A percentile compares a stretch with the other conserved stretches of the same genome.
Evolutionary conservation across 768 basidiomycete species (phyloP).

Genomic region (Clavaria fumosa): DNA sequence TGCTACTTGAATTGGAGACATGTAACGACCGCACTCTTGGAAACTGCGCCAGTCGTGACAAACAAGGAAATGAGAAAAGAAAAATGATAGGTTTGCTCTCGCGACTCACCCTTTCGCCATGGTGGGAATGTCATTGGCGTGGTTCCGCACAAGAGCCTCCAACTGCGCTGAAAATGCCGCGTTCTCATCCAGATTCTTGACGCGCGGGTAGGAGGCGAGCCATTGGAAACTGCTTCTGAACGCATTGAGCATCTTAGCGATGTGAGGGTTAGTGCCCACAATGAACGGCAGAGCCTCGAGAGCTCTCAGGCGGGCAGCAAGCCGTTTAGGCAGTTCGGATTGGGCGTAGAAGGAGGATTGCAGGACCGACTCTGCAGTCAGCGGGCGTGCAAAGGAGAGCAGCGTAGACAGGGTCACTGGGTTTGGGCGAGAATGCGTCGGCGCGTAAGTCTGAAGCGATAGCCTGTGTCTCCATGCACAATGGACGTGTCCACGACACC

Average conservation of each 20-base stretch:
- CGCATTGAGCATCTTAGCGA: conserved; percentile 52
- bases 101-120: conserved; percentile 68
- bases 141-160: conserved; percentile 55
- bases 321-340: conserved; percentile 60
- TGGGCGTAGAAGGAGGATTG: conserved; percentile 62
- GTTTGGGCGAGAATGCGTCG: too few relatives aligned
- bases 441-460: too few relatives aligned
- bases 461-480: too few relatives aligned
- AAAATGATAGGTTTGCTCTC: too few relatives aligned
- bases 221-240: conserved; percentile 57
- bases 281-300: conserved; percentile 74
- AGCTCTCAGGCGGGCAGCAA: conserved; percentile 59
- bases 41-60: conserved; percentile 32
- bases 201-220: conserved; percentile 49
- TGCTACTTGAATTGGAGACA: conserved; percentile 66
- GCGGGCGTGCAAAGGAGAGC: conserved; percentile 60
- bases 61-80: conserved; percentile 4
- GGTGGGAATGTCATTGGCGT: conserved; percentile 79
- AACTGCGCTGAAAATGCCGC: conserved; percentile 49
- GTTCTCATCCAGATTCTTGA: conserved; percentile 57
- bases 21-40: conserved; percentile 73
- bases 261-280: conserved; percentile 78
- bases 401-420: conserved; percentile 60
- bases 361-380: conserved; percentile 54
- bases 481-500: too few relatives aligned